A percentile compares a stretch with the other conserved stretches of the same genome.
phyloP scores from a whole-genome alignment of 768 basidiomycete genomes.

The Serendipita sp. region DNA sequence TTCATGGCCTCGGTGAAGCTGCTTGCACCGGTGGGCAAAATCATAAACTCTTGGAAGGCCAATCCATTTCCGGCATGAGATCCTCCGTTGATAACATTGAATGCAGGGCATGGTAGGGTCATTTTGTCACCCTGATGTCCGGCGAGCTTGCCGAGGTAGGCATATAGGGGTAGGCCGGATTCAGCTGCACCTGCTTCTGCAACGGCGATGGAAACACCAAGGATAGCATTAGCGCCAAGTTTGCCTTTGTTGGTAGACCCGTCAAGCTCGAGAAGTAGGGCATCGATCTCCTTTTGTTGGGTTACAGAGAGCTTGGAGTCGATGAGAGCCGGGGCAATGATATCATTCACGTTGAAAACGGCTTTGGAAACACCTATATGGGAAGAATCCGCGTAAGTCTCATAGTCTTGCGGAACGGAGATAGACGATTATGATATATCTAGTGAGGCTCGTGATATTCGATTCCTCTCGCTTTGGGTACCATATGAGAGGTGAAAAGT shows the following conservation, averaged over 20 bases:
- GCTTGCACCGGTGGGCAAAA: constrained; percentile 83
- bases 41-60: constrained; percentile 99
- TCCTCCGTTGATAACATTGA: constrained; percentile 99
- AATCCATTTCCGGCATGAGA: constrained; percentile 99
- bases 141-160: constrained; percentile 90
- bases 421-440: too few species aligned
- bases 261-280: constrained; percentile 96
- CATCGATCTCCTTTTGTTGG: constrained; percentile 87
- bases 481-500: too few species aligned
- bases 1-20: constrained; percentile 96
- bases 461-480: too few species aligned
- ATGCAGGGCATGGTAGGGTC: constrained; percentile 79
- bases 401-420: neutral
- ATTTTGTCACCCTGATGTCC: constrained; percentile 80
- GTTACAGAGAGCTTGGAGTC: constrained; percentile 70
- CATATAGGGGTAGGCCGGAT: constrained; percentile 80
- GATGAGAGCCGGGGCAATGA: constrained; percentile 81
- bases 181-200: constrained; percentile 86
- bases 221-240: constrained; percentile 97
- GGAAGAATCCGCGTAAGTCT: neutral
- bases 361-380: constrained; percentile 80
- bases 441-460: too few species aligned
- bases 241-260: constrained; percentile 98
- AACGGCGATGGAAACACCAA: constrained; percentile 94
- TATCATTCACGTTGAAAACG: constrained; percentile 81